A percentile compares a stretch with the other conserved stretches of the same genome.
phyloP scores from a whole-genome alignment of 495 filamentous ascomycete genomes.

The Hypomontagnella submonticulosa region DNA sequence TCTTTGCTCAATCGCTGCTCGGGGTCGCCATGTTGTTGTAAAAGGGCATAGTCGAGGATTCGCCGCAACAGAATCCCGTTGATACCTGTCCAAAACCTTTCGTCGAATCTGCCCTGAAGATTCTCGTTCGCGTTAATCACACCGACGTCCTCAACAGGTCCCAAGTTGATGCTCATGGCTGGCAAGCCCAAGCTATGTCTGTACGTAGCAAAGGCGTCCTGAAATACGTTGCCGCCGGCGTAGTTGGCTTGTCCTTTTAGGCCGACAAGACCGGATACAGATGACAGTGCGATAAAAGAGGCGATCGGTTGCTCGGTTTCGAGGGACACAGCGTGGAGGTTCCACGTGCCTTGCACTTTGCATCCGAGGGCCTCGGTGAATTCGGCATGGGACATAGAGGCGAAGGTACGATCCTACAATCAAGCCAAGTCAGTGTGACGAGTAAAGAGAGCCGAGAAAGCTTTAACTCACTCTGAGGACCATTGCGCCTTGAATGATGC shows the following conservation, averaged over 20 bases:
- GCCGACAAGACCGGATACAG: slow-evolving; percentile 66
- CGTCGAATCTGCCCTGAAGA: slow-evolving; percentile 25
- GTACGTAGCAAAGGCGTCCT: slow-evolving; percentile 61
- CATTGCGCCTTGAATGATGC: slow-evolving; percentile 60
- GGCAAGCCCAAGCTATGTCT: slow-evolving; percentile 53
- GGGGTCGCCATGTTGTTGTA: slow-evolving; percentile 41
- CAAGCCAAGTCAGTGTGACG: not conserved
- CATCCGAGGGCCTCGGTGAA: slow-evolving; percentile 57
- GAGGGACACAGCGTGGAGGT: slow-evolving; percentile 63
- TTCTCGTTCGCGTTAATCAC: slow-evolving; percentile 57
- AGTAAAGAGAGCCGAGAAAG: not conserved
- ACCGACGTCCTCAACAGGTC: slow-evolving; percentile 62
- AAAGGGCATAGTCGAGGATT: slow-evolving; percentile 47
- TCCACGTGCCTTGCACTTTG: slow-evolving; percentile 64
- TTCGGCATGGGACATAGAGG: slow-evolving; percentile 60
- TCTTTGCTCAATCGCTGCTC: not conserved
- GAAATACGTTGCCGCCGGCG: slow-evolving; percentile 68
- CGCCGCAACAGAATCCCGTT: slow-evolving; percentile 45
- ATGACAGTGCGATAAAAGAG: slow-evolving; percentile 72
- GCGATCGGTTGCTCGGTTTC: slow-evolving; percentile 59
- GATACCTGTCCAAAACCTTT: slow-evolving; percentile 42
- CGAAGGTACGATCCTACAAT: slow-evolving; percentile 60
- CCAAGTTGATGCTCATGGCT: slow-evolving; percentile 62
- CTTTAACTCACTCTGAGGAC: slow-evolving; percentile 58
- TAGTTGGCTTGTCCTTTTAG: slow-evolving; percentile 69